A percentile compares a stretch with the other conserved stretches of the same genome.
These are phyloP conservation scores for Mrakia hoshinonis DNA, from an alignment of 768 basidiomycete genomes.

Conservation along the genomic window DNA sequence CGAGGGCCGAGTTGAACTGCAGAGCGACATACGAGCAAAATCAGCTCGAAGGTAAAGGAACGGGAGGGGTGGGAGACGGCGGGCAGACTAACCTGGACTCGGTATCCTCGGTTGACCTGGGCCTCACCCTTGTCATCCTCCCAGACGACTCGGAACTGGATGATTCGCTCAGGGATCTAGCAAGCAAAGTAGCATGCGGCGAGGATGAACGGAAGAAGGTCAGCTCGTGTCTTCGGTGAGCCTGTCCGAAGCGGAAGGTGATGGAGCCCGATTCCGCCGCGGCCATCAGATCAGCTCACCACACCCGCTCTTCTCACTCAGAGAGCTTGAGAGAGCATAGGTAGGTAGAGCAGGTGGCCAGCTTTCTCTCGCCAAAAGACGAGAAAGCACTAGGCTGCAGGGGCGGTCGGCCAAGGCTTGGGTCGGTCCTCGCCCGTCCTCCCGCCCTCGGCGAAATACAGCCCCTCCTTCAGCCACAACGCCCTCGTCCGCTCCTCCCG, in stretches of 20 bases:
- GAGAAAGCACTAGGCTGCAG: background rate
- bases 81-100: slow-evolving; percentile 52
- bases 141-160: slow-evolving; percentile 67
- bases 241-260: too few relatives aligned
- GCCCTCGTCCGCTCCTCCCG: background rate
- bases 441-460: background rate
- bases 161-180: slow-evolving; percentile 45
- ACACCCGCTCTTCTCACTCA: too few relatives aligned
- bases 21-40: too few relatives aligned
- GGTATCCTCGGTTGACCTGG: slow-evolving; percentile 65
- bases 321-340: too few relatives aligned
- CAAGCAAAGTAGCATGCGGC: slow-evolving; percentile 32
- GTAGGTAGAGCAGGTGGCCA: background rate
- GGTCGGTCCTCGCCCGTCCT: background rate
- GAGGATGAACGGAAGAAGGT: background rate
- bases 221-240: background rate
- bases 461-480: background rate
- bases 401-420: too few relatives aligned
- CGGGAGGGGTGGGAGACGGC: background rate
- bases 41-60: slow-evolving; percentile 7
- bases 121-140: slow-evolving; percentile 59
- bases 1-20: slow-evolving; percentile 67
- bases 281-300: too few relatives aligned
- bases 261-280: background rate
- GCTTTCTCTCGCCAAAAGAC: background rate